A percentile compares a stretch with the other conserved stretches of the same genome.
phyloP scores from a whole-genome alignment of 345 rosid genomes.

The Ceriops zippeliana region DNA sequence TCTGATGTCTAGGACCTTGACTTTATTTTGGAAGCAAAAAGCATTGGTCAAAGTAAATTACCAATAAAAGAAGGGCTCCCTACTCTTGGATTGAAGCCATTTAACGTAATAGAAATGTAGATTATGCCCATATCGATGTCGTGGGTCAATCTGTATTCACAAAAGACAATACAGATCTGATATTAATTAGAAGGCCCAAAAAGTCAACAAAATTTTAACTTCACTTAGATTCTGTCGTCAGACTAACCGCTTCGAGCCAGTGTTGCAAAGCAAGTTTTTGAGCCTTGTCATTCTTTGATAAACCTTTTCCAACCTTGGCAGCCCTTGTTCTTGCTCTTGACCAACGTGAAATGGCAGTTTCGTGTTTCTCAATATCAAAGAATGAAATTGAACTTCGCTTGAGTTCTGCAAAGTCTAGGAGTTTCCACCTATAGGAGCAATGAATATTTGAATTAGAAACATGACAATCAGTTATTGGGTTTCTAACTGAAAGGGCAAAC shows the following conservation, averaged over 20 bases:
- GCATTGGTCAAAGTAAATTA: constrained; percentile 25
- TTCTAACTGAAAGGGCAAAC: background rate
- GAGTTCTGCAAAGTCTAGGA: constrained; percentile 79
- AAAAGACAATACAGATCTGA: constrained; percentile 4
- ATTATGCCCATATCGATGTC: constrained; percentile 96
- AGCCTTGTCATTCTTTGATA: constrained; percentile 82
- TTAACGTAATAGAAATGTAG: constrained; percentile 70
- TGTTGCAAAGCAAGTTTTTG: constrained; percentile 77
- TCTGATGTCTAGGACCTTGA: constrained; percentile 15
- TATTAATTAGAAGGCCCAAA: constrained; percentile 15
- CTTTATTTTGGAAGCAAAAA: background rate
- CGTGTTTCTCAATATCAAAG: constrained; percentile 85
- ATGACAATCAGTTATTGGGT: background rate
- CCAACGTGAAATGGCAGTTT: constrained; percentile 94
- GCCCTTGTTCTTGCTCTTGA: constrained; percentile 92
- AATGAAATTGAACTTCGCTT: constrained; percentile 85
- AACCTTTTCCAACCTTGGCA: constrained; percentile 96
- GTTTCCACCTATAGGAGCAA: constrained; percentile 66
- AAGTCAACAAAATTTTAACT: background rate
- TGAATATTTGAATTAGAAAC: constrained; percentile 21
- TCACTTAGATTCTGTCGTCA: background rate
- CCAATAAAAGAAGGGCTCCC: constrained; percentile 99
- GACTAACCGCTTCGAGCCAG: constrained; percentile 98
- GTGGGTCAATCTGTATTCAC: constrained; percentile 70
- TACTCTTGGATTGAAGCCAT: constrained; percentile 78